Evolutionary conservation across 371 early-diverging fungal species (phyloP).

Genomic region (Lichtheimia ramosa): DNA sequence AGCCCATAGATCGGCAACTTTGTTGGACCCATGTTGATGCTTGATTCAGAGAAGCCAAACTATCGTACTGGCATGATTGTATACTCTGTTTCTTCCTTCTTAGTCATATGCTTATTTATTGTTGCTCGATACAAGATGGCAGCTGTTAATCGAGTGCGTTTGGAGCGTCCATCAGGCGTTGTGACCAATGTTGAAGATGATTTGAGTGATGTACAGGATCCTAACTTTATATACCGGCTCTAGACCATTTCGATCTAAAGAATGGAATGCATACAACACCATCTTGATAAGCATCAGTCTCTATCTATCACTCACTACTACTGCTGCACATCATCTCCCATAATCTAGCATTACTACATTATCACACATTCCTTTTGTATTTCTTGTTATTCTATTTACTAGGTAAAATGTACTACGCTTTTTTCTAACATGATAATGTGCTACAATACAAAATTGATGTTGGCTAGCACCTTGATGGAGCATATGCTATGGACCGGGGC

Average conservation of each 20-base stretch:
- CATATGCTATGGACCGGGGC: no score
- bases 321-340: no score
- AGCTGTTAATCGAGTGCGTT: slow-evolving; percentile 16
- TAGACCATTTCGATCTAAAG: background rate
- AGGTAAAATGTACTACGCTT: no score
- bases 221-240: slow-evolving; percentile 27
- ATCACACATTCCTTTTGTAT: no score
- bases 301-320: no score
- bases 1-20: slow-evolving; percentile 18
- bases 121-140: slow-evolving; percentile 27
- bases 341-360: no score
- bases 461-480: no score
- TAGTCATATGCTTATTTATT: slow-evolving; percentile 12
- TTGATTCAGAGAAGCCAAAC: slow-evolving; percentile 11
- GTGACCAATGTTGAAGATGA: slow-evolving; percentile 28
- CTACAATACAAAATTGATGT: no score
- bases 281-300: no score
- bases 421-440: no score
- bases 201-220: slow-evolving; percentile 31
- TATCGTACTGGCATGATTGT: slow-evolving; percentile 20
- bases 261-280: background rate
- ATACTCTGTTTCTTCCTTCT: slow-evolving; percentile 11
- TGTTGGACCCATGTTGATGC: slow-evolving; percentile 23
- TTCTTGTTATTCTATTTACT: no score
- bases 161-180: slow-evolving; percentile 8